Conservation (phyloP, 1,139 yeast species). For the Eremothecium sinecaudum region DNA sequence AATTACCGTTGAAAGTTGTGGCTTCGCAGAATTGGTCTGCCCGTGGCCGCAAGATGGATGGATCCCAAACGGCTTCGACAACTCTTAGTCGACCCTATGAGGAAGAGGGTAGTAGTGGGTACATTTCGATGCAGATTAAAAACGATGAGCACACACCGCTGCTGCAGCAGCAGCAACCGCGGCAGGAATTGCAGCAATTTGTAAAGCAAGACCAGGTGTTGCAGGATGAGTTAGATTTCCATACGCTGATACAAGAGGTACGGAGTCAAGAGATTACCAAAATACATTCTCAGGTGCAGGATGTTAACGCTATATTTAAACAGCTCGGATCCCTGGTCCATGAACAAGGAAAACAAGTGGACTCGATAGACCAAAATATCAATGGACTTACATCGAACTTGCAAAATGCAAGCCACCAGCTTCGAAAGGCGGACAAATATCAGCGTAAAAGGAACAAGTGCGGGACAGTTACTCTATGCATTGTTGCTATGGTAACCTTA, state of each 20-base stretch:
- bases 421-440: constrained; percentile 63
- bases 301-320: constrained; percentile 74
- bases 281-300: constrained; percentile 69
- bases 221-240: constrained; percentile 67
- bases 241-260: constrained; percentile 57
- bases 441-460: constrained; percentile 65
- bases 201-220: constrained; percentile 36
- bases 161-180: constrained; percentile 28
- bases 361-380: constrained; percentile 73
- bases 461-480: constrained; percentile 47
- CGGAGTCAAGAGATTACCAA: constrained; percentile 63
- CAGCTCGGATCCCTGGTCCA: constrained; percentile 68
- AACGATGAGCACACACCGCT: constrained; percentile 35
- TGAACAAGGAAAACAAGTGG: constrained; percentile 80
- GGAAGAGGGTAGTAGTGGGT: constrained; percentile 11
- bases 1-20: constrained; percentile 21
- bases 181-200: constrained; percentile 29
- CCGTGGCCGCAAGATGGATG: constrained; percentile 9
- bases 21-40: constrained; percentile 6
- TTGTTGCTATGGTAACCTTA: constrained; percentile 36
- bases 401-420: constrained; percentile 60
- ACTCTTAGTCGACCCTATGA: constrained; percentile 12
- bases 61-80: constrained; percentile 33
- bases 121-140: constrained; percentile 31
- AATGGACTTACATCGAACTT: constrained; percentile 56